These are phyloP conservation scores for Lasiosphaeriaceae sp. DNA, from an alignment of 495 filamentous ascomycete genomes.

Conservation along the genomic window DNA sequence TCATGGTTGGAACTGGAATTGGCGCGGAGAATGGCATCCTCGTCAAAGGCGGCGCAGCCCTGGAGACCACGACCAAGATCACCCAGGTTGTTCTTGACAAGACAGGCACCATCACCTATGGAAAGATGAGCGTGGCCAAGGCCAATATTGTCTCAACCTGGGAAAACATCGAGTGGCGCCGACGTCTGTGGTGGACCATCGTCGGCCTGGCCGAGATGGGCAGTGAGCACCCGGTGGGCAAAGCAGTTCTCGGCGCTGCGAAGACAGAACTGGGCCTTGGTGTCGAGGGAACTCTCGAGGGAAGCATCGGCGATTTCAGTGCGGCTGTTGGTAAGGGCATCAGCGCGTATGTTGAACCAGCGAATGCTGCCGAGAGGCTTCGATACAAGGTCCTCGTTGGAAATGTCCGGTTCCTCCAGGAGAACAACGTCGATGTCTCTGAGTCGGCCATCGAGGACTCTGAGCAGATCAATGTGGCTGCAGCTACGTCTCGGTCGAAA, in stretches of 20 bases:
- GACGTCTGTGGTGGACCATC: slow-evolving; percentile 86
- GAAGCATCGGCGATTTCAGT: slow-evolving; percentile 78
- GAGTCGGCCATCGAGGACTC: slow-evolving; percentile 52
- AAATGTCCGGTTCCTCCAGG: slow-evolving; percentile 70
- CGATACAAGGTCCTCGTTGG: slow-evolving; percentile 80
- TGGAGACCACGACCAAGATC: slow-evolving; percentile 90
- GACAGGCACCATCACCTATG: slow-evolving; percentile 91
- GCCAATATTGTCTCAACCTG: slow-evolving; percentile 62
- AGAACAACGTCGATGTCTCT: slow-evolving; percentile 65
- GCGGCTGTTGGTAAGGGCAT: slow-evolving; percentile 83
- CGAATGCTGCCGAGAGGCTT: slow-evolving; percentile 56
- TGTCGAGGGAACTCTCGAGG: slow-evolving; percentile 71
- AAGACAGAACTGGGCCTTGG: slow-evolving; percentile 69
- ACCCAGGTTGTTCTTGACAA: slow-evolving; percentile 98
- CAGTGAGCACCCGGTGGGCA: slow-evolving; percentile 92
- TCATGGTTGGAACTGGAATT: slow-evolving; percentile 97
- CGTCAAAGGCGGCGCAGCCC: slow-evolving; percentile 89
- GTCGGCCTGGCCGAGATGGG: slow-evolving; percentile 90
- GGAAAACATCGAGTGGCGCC: slow-evolving; percentile 63
- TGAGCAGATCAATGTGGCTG: slow-evolving; percentile 50
- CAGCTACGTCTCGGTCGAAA: slow-evolving; percentile 27
- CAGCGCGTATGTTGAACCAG: slow-evolving; percentile 74
- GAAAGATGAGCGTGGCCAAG: slow-evolving; percentile 87
- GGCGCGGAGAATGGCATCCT: slow-evolving; percentile 97
- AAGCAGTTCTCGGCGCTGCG: slow-evolving; percentile 71